phyloP scores from a whole-genome alignment of 768 basidiomycete species.

The Cystobasidium tubakii region DNA sequence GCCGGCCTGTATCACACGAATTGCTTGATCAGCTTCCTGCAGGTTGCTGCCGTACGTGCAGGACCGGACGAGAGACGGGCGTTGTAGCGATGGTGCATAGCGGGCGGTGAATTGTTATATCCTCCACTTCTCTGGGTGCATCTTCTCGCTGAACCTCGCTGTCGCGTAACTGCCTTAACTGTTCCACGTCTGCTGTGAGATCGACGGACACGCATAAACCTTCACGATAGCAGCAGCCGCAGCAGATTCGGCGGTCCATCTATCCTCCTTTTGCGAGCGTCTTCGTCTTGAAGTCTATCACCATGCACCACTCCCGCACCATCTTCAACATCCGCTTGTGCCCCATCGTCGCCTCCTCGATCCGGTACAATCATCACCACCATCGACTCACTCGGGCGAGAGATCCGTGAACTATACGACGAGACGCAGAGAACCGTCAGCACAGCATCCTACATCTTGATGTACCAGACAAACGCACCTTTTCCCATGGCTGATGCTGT shows the following conservation, averaged over 20 bases:
- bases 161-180: too few species aligned
- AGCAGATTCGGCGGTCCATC: too few species aligned
- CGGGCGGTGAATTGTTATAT: too few species aligned
- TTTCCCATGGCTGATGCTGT: slow-evolving; percentile 25
- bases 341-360: not conserved
- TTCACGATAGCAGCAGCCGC: too few species aligned
- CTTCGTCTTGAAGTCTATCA: not conserved
- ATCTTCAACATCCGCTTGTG: not conserved
- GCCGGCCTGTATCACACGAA: slow-evolving; percentile 13
- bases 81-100: too few species aligned
- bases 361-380: not conserved
- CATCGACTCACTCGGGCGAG: slow-evolving; percentile 26
- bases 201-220: too few species aligned
- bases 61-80: not conserved
- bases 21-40: not conserved
- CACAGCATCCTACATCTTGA: too few species aligned
- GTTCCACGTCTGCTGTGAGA: too few species aligned
- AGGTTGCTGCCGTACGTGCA: not conserved
- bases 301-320: not conserved
- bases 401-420: slow-evolving; percentile 23
- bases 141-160: too few species aligned
- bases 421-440: too few species aligned
- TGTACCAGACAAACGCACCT: not conserved
- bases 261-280: not conserved
- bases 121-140: too few species aligned